These are phyloP conservation scores for Colletotrichum sp. DNA, from an alignment of 2,329 filamentous ascomycete genomes.

Conservation along the genomic window DNA sequence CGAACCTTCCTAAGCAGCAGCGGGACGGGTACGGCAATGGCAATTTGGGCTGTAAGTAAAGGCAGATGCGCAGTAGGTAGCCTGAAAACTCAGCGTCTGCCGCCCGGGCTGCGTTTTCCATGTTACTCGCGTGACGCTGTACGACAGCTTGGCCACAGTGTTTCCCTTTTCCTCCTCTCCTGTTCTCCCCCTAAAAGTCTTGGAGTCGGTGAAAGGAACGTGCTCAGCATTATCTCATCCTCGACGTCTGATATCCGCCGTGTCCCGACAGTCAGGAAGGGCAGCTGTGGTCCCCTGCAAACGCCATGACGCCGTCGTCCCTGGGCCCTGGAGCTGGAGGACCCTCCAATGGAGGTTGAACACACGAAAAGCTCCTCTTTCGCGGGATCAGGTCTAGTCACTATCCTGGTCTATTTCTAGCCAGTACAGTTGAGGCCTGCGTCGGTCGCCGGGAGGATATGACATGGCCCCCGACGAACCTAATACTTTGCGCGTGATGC, in stretches of 20 bases:
- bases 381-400: not conserved
- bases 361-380: not conserved
- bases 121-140: not conserved
- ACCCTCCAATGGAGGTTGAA: conserved; percentile 5
- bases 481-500: not conserved
- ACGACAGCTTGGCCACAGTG: not conserved
- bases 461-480: not conserved
- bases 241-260: not conserved
- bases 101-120: not conserved
- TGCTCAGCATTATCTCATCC: not conserved
- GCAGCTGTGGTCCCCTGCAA: not conserved
- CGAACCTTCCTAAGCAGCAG: not conserved
- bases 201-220: not conserved
- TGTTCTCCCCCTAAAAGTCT: not conserved
- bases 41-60: not conserved
- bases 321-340: not conserved
- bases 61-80: not conserved
- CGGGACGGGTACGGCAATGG: not conserved
- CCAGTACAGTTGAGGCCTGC: not conserved
- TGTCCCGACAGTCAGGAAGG: not conserved
- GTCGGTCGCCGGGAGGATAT: not conserved
- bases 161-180: not conserved
- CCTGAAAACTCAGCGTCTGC: not conserved
- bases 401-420: not conserved
- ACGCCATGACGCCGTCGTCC: not conserved